Percentiles rank a stretch among this genome's conserved stretches.
Conservation (phyloP, 441 rosid genomes). For the Pelargonium australe region DNA sequence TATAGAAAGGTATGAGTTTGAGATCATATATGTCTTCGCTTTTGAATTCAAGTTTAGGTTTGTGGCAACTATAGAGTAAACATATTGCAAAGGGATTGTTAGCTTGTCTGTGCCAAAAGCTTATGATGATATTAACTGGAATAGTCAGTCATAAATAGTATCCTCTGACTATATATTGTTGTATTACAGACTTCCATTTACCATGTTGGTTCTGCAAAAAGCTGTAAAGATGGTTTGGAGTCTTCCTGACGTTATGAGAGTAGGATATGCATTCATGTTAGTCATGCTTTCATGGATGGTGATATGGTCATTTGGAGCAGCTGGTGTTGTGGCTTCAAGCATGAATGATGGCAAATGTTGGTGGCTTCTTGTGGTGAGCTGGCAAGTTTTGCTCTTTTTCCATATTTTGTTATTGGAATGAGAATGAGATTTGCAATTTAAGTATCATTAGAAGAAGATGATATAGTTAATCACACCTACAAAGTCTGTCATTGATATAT, state of each 20-base stretch:
- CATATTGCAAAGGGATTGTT: not conserved
- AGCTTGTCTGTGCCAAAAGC: not conserved
- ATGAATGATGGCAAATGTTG: constrained; percentile 62
- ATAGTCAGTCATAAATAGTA: constrained; percentile 8
- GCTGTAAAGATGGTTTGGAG: constrained; percentile 82
- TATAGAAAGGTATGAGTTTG: constrained; percentile 63
- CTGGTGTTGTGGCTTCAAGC: constrained; percentile 91
- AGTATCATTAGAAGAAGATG: constrained; percentile 20
- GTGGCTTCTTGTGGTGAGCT: constrained; percentile 99
- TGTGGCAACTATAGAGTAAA: not conserved
- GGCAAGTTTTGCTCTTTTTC: constrained; percentile 79
- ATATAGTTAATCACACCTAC: constrained; percentile 17
- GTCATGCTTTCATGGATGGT: constrained; percentile 88
- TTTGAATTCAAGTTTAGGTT: not conserved
- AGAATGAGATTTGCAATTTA: constrained; percentile 25
- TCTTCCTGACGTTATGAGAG: constrained; percentile 74
- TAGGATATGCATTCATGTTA: constrained; percentile 67
- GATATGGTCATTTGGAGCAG: constrained; percentile 85
- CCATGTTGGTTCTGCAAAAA: constrained; percentile 78
- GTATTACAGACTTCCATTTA: constrained; percentile 67
- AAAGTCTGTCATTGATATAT: constrained; percentile 21
- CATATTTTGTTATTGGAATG: constrained; percentile 17
- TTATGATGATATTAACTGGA: constrained; percentile 11
- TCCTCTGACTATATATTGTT: constrained; percentile 23
- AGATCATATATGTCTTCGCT: not conserved